A percentile compares a stretch with the other conserved stretches of the same genome.
Conservation (phyloP, 768 basidiomycete species). For the Lentinula sp. region DNA sequence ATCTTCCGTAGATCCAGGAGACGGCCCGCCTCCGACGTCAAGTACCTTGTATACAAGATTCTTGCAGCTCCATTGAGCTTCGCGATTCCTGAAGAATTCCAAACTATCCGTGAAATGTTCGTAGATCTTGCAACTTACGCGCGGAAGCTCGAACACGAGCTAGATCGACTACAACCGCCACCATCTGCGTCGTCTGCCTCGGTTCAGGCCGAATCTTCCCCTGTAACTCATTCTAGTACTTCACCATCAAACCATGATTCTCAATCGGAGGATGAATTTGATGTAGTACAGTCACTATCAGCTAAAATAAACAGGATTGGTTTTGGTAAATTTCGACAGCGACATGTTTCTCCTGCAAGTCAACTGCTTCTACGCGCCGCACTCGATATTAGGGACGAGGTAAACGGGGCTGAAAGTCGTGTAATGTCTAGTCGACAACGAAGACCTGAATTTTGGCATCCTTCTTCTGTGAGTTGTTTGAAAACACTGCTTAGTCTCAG, state of each 20-base stretch:
- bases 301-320: not conserved
- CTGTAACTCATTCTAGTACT: not conserved
- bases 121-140: not conserved
- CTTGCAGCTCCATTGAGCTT: not conserved
- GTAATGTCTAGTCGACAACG: not conserved
- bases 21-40: not conserved
- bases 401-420: not conserved
- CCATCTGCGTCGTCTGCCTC: not conserved
- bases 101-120: not conserved
- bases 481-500: not conserved
- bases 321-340: not conserved
- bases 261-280: not conserved
- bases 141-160: not conserved
- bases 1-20: not conserved
- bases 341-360: not conserved
- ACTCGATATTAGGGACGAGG: not conserved
- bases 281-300: not conserved
- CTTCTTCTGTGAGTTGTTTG: not conserved
- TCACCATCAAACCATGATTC: not conserved
- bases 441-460: constrained; percentile 2
- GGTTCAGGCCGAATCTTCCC: not conserved
- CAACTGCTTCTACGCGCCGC: not conserved
- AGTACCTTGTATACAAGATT: not conserved
- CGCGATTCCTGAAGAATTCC: not conserved
- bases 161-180: not conserved